Base-by-base conservation (phyloP, 106 monocot species). In the Amphibolis antarctica region DNA sequence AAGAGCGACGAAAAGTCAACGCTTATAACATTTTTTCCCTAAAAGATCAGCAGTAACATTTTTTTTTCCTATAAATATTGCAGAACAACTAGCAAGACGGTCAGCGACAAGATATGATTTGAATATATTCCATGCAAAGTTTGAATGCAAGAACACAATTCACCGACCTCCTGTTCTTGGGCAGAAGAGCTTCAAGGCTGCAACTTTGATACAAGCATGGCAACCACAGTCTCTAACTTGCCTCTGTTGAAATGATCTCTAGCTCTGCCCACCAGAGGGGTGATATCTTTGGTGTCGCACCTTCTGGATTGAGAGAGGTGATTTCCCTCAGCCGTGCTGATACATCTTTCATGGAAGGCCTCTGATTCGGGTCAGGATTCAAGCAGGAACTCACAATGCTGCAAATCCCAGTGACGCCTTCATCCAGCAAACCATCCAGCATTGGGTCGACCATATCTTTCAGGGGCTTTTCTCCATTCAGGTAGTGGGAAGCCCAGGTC, bases 201-300 rank as follows among this genome's bases (percentile, higher is more conserved):
- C n/a, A n/a, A n/a, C n/a, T n/a, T n/a, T n/a, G n/a, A n/a, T n/a
- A n/a, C n/a, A n/a, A n/a, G n/a, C n/a, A n/a, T n/a, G n/a, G n/a
- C 14, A 21, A 5, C 12, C n/a, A 20, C 44, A 15, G 1, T 24
- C 52, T 53, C 44, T 21, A 67, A 51, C 44, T 66, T n/a, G 59
- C 66, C 49, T 85, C 79, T 19, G 71, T 46, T 10, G 79, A 73
- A 51, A 79, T 57, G n/a, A 60, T 83, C 76, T 93, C 88, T 1
- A 93, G 83, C 66, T 93, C 93, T 17, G 93, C 93, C 93, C 93
- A 93, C 93, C 88, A 93, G 12, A 88, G 65, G 1, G 85, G 83
- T n/a, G 83, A 85, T 24, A 69, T 15, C 55, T 74, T 88, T 14
- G 88, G 93, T 54, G 63, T 66, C 7, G 75, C 93, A 36, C 63